Conservation (phyloP, 768 basidiomycete species). For the Leccinum imitatum region DNA sequence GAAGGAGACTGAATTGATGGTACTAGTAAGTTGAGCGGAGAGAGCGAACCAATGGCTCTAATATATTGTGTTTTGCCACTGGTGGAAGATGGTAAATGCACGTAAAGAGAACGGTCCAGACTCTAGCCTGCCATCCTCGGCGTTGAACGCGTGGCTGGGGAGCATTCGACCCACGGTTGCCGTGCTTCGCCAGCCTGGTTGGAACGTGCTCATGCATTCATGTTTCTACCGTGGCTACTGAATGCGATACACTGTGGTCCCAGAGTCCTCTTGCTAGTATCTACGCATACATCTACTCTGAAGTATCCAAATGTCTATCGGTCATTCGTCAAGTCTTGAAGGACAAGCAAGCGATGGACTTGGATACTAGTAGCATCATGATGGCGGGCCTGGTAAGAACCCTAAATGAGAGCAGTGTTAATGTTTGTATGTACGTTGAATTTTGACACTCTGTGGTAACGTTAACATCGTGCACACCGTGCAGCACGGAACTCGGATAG, state of each 20-base stretch:
- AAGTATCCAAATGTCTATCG: neutral
- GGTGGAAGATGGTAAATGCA: neutral
- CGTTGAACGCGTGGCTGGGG: constrained; percentile 16
- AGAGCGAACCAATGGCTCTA: constrained; percentile 3
- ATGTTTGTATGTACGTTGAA: constrained; percentile 13
- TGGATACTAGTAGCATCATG: neutral
- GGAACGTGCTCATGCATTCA: constrained; percentile 12
- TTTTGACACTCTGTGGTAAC: neutral
- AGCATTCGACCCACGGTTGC: constrained; percentile 18
- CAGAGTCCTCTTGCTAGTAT: neutral
- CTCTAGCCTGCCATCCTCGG: constrained; percentile 14
- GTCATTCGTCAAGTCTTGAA: neutral
- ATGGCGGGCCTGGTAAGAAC: neutral
- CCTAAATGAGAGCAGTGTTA: neutral
- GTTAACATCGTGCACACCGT: constrained; percentile 8
- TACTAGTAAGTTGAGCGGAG: constrained; percentile 2
- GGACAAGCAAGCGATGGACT: neutral
- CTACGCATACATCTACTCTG: too few relatives aligned
- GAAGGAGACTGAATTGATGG: neutral
- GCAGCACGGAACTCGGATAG: neutral
- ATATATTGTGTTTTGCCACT: constrained; percentile 16
- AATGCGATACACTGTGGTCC: neutral
- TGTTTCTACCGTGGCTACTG: constrained; percentile 8
- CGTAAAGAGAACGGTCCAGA: constrained; percentile 5
- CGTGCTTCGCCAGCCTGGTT: constrained; percentile 7